Evolutionary conservation across 2,329 filamentous ascomycete species (phyloP).

Genomic region (Xylaria digitata): DNA sequence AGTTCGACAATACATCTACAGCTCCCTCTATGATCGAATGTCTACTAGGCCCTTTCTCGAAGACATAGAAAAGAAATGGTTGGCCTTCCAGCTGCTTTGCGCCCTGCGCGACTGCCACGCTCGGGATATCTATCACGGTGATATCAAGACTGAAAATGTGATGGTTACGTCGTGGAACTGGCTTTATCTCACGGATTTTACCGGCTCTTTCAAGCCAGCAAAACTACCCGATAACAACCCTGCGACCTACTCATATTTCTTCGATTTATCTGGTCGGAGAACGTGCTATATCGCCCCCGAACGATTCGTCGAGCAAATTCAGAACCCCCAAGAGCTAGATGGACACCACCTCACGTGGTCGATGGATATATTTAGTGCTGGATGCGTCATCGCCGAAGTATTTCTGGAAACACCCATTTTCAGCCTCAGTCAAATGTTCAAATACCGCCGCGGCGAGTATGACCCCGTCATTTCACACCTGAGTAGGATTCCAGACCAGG

Average conservation of each 20-base stretch:
- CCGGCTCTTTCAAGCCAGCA: conserved; percentile 92
- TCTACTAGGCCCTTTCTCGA: conserved; percentile 96
- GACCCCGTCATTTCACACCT: conserved; percentile 85
- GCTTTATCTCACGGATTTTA: conserved; percentile 98
- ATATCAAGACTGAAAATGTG: conserved; percentile 98
- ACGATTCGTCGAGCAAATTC: conserved; percentile 73
- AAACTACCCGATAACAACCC: conserved; percentile 96
- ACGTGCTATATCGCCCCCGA: conserved; percentile 97
- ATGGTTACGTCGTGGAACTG: conserved; percentile 99
- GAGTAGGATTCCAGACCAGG: conserved; percentile 85
- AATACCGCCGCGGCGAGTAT: conserved; percentile 92
- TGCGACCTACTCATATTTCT: conserved; percentile 97
- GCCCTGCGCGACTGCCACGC: conserved; percentile 92
- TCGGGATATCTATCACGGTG: conserved; percentile 90
- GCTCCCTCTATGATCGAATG: conserved; percentile 95
- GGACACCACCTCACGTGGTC: conserved; percentile 79
- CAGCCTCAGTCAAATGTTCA: conserved; percentile 94
- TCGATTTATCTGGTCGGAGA: conserved; percentile 89
- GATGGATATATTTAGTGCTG: conserved; percentile 98
- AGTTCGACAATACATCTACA: conserved; percentile 94
- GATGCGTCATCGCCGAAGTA: conserved; percentile 95
- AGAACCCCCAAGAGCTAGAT: conserved; percentile 64
- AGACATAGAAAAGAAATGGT: conserved; percentile 98
- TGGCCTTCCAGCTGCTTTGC: conserved; percentile 94
- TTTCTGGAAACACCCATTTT: conserved; percentile 98